Evolutionary conservation across 495 filamentous ascomycete species (phyloP), one percentile per base, ranked within the genome.

Genomic region (Astrothelium macrocarpum): DNA sequence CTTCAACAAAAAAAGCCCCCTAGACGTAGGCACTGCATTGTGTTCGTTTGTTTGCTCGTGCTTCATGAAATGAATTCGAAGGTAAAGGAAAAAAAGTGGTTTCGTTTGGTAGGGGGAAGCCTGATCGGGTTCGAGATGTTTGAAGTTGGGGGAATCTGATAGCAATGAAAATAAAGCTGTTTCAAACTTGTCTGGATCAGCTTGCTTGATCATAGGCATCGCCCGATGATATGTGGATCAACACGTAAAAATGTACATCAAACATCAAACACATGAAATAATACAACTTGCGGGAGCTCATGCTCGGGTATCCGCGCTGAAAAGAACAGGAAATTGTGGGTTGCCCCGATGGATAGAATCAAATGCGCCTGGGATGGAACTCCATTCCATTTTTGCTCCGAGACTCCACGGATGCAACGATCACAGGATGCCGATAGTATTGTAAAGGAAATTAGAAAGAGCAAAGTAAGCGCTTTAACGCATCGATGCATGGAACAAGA

Each of bases 281-380:
- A 56, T 56, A 56, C 49, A 56, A 56, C 5, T 9, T 56, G 49
- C 49, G 49, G 49, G 49, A 56, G 49, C 49, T 29, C 2, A 29
- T 56, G 49, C 49, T 56, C 49, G 49, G 49, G 49, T 56, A 56
- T 56, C 49, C 49, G 49, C 49, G 49, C 49, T 56, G 49, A 56
- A 56, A 56, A 29, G 49, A 20, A 49, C 9, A 49, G 20, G 16
- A 56, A 56, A 9, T 56, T 56, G n/a, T 49, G n/a, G 49, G 5
- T 29, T 56, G 12, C 49, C 16, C 25, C 26, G 29, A 1, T 2
- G 49, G 20, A 29, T 14, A 29, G 49, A 12, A 29, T 25, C 49
- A 56, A 20, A n/a, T 56, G 49, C 49, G 49, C 49, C 49, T 29
- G 23, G 49, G 9, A 56, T 20, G 25, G 49, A 56, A 56, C 49